Evolutionary conservation across 2,329 filamentous ascomycete genomes (phyloP).

Genomic region (Beauveria scarabaeidicola): DNA sequence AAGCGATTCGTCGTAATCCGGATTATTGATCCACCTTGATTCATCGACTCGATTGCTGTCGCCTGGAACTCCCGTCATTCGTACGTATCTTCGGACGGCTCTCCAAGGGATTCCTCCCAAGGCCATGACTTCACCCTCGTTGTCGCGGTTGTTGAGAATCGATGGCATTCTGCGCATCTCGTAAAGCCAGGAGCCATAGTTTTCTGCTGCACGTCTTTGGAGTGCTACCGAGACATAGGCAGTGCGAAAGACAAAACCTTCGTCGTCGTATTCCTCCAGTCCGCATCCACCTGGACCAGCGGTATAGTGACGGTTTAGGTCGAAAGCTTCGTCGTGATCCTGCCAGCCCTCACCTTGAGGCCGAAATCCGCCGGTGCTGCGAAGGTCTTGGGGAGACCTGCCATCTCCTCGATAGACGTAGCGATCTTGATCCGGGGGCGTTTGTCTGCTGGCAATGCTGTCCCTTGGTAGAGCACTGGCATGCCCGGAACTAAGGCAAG

Average conservation of each 20-base stretch:
- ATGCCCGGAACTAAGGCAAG: background rate
- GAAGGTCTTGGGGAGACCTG: background rate
- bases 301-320: background rate
- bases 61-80: background rate
- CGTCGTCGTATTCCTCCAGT: background rate
- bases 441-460: background rate
- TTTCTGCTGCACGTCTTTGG: background rate
- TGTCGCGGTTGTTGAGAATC: slow-evolving; percentile 5
- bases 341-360: slow-evolving; percentile 8
- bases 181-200: slow-evolving; percentile 9
- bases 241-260: background rate
- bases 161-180: slow-evolving; percentile 10
- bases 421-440: background rate
- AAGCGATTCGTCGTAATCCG: background rate
- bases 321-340: background rate
- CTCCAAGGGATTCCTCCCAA: slow-evolving; percentile 10
- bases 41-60: background rate
- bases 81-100: slow-evolving; percentile 6
- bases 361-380: background rate
- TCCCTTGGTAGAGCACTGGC: background rate
- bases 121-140: slow-evolving; percentile 7
- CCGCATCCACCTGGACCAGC: slow-evolving; percentile 6
- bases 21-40: background rate
- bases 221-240: background rate
- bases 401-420: slow-evolving; percentile 11